Base-by-base conservation (phyloP, 306 rosid species). In the Vigna unguiculata region DNA sequence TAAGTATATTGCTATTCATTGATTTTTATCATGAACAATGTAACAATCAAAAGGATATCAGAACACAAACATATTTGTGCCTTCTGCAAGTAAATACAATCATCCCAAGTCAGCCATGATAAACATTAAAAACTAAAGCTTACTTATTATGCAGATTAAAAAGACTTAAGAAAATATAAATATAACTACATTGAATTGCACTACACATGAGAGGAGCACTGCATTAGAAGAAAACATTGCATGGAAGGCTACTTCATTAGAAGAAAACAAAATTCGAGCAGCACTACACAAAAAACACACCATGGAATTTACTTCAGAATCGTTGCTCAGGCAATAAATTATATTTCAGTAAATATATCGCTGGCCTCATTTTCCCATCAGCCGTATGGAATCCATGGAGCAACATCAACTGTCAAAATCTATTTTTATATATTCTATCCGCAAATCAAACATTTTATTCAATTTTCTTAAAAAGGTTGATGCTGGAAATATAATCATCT, bases 401-500 rank as follows among this genome's bases (percentile, higher is more conserved):
- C 11, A 21, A 75, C 49, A 10, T 43, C 51, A 46, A 20, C 24
- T 58, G 49, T 20, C 71, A 74, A 20, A 19, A 48, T 59, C 30
- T 52, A 30, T 66, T 60, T 58, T 69, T 17, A 51, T 9, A 9
- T 6, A 5, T 54, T 64, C 13, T 30, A 28, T 45, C 69, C 24
- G 0, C 41, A 40, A 64, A 12, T 16, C 25, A 40, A 72, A 63
- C 60, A 64, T 14, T 66, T 15, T 19, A 80, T 45, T 36, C 43
- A 36, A 3, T 45, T 65, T 62, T 55, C 16, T 8, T 21, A 19
- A 17, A 71, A 57, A 16, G 47, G 28, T 69, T 52, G 61, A 45
- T 36, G 53, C 70, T 48, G 20, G 11, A 75, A 69, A 68, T 49
- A 60, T 49, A 40, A 9, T 20, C 72, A 72, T 65, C 62, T 32